Evolutionary conservation across 2,329 filamentous ascomycete species (phyloP).

Genomic region (Trichoderma koningiopsis): DNA sequence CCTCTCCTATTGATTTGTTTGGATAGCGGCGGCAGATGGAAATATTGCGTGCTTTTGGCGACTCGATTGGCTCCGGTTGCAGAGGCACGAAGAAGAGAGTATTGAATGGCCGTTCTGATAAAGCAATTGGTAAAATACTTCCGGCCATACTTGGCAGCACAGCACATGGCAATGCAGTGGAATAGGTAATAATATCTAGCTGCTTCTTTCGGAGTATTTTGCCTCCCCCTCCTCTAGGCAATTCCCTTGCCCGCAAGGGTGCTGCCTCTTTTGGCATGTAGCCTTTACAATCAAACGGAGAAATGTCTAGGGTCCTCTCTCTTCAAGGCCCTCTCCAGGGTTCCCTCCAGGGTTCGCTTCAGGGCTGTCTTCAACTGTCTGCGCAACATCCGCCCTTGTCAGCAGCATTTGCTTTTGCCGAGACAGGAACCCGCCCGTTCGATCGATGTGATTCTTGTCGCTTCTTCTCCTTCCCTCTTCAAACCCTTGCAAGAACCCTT

Average conservation of each 20-base stretch:
- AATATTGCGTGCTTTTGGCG: neutral
- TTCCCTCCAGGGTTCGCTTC: neutral
- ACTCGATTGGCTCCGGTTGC: neutral
- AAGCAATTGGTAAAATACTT: neutral
- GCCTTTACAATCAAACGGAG: neutral
- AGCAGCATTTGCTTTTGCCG: neutral
- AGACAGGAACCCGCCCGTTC: slow-evolving; percentile 17
- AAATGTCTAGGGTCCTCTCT: neutral
- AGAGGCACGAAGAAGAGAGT: neutral
- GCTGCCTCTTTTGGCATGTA: neutral
- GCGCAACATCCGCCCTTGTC: slow-evolving; percentile 22
- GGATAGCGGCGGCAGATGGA: neutral
- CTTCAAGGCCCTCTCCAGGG: neutral
- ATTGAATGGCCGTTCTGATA: neutral
- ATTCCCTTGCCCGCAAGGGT: neutral
- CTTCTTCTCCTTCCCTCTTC: slow-evolving; percentile 3
- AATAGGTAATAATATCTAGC: neutral
- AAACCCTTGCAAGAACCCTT: neutral
- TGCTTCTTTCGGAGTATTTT: neutral
- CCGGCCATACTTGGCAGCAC: neutral
- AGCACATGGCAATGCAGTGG: neutral
- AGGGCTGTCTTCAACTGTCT: neutral
- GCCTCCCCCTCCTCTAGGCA: neutral
- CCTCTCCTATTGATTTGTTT: neutral
- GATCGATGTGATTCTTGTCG: slow-evolving; percentile 24